Percentiles rank a stretch among this genome's conserved stretches.
phyloP scores from a whole-genome alignment of 2,329 filamentous ascomycete species.

The Neonectria hederae region DNA sequence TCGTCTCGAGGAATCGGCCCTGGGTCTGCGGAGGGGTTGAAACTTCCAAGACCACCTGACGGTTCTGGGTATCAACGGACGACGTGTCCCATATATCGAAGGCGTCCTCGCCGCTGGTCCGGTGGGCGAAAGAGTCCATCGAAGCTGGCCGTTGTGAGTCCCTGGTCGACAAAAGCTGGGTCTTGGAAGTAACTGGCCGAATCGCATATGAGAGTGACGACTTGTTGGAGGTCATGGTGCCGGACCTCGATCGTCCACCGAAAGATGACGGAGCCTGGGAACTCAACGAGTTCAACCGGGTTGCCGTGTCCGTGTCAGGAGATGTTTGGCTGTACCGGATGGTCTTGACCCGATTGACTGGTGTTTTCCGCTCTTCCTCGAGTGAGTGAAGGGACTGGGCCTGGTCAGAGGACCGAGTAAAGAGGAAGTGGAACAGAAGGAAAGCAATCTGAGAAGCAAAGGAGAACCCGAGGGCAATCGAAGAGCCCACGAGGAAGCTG shows the following conservation, averaged over 20 bases:
- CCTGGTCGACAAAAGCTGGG: conserved; percentile 57
- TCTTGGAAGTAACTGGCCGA: conserved; percentile 67
- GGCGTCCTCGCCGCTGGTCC: conserved; percentile 62
- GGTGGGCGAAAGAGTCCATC: conserved; percentile 55
- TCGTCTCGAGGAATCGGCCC: conserved; percentile 72
- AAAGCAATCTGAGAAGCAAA: conserved; percentile 61
- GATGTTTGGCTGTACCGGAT: conserved; percentile 61
- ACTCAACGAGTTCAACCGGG: conserved; percentile 48
- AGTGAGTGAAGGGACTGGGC: conserved; percentile 35
- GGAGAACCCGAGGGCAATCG: conserved; percentile 56
- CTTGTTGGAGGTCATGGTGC: conserved; percentile 43
- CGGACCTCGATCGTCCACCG: conserved; percentile 36
- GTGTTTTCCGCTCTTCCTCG: conserved; percentile 35
- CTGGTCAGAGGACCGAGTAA: conserved; percentile 43
- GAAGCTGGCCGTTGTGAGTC: conserved; percentile 58
- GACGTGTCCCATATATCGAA: conserved; percentile 83
- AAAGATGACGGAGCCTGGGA: conserved; percentile 56
- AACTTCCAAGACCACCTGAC: conserved; percentile 64
- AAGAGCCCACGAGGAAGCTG: conserved; percentile 55
- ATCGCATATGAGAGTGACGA: conserved; percentile 56
- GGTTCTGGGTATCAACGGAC: conserved; percentile 69
- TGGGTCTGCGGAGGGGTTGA: conserved; percentile 56
- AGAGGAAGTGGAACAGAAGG: conserved; percentile 55
- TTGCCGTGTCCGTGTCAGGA: conserved; percentile 45
- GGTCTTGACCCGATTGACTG: conserved; percentile 56